Evolutionary conservation across 139 green algal species (phyloP).

Genomic region (Coccomyxa sp.): DNA sequence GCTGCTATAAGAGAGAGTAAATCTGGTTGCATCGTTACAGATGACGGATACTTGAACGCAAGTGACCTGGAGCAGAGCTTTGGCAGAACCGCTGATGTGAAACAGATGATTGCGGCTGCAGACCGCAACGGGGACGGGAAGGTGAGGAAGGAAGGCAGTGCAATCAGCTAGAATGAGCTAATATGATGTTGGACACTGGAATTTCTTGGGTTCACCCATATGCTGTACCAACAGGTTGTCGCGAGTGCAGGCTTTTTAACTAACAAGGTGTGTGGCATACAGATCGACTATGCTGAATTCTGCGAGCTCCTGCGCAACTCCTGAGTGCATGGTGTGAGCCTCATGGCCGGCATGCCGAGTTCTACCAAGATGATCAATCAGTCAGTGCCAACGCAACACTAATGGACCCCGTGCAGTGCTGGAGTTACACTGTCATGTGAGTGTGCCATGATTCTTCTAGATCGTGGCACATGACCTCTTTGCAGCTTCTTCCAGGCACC

Average conservation of each 20-base stretch:
- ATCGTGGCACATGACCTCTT: too few species aligned
- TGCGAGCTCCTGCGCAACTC: not conserved
- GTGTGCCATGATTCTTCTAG: too few species aligned
- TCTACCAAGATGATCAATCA: too few species aligned
- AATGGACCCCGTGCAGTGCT: too few species aligned
- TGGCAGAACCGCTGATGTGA: not conserved
- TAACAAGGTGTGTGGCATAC: not conserved
- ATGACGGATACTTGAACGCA: not conserved
- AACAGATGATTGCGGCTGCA: constrained; percentile 3
- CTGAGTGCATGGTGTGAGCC: not conserved
- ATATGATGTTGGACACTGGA: not conserved
- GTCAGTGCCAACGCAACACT: too few species aligned
- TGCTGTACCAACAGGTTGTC: not conserved
- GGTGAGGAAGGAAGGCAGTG: not conserved
- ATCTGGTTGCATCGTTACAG: not conserved
- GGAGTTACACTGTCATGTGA: too few species aligned
- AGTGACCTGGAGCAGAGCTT: not conserved
- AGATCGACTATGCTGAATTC: not conserved
- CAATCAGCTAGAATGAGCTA: too few species aligned
- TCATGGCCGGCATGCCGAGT: not conserved
- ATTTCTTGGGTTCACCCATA: not conserved
- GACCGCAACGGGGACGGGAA: constrained; percentile 2
- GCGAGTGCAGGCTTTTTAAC: not conserved
- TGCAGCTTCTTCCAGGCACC: too few species aligned
- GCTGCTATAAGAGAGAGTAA: too few species aligned